Evolutionary conservation across 139 green algal species (phyloP), one percentile per base, ranked within the genome.

Genomic region (Micractinium conductrix): DNA sequence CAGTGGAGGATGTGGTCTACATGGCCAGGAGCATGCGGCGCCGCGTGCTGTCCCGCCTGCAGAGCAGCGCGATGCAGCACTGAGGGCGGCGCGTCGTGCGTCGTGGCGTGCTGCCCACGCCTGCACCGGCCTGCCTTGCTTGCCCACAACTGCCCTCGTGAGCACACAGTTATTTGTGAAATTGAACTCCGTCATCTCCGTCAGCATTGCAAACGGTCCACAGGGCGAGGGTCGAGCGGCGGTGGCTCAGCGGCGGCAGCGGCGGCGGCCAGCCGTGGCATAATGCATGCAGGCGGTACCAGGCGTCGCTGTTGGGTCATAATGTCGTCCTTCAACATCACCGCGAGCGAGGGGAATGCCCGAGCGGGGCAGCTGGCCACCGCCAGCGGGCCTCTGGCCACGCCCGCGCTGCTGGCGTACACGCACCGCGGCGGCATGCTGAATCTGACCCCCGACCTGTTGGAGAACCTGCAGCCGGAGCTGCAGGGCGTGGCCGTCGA

Each of bases 371-470:
- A 40, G 48, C 55, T 90, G 33, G 24, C 44, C 37, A 73, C 72
- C 17, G 26, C 58, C 1, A 38, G 28, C 60, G 62, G 74, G 14
- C 9, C 58, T 8, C 80, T 94, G 28, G 58, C 9, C 12, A 96
- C 93, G 0, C 93, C 93, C 0, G 84, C 82, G 1, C 21, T 90
- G 1, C 84, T 96, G 22, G 44, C 94, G 0, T 93, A 94, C 78
- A 95, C 91, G 0, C 80, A 87, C 0, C 70, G 92, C 26, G 93
- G 93, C 12, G 78, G 79, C 4, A 76, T 87, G 2, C 50, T 94
- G 14, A 90, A 89, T 28, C 69, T 95, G 26, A 93, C 89, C 4
- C 85, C 89, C 0, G 93, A 96, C 79, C 68, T 95, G 50, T 48
- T 95, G 5, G 86, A 88, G 3, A 79, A 73, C 9, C 80, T 96